phyloP scores from a whole-genome alignment of 768 basidiomycete genomes.

The Saitozyma sp. region DNA sequence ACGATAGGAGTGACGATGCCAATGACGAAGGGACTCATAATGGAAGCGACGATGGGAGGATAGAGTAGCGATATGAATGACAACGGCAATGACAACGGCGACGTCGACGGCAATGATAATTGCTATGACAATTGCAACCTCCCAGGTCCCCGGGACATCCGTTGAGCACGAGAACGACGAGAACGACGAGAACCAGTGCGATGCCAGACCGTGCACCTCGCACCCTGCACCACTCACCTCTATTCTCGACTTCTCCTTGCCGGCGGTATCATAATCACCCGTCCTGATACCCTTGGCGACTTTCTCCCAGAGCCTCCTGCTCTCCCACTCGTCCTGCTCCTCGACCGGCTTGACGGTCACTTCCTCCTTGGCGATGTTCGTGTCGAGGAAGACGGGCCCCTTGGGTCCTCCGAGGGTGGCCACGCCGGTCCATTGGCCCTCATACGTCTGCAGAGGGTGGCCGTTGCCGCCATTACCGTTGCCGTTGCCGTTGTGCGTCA shows the following conservation, averaged over 20 bases:
- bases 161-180: too few species aligned
- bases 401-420: slow-evolving; percentile 56
- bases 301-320: slow-evolving; percentile 74
- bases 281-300: slow-evolving; percentile 89
- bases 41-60: too few species aligned
- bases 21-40: too few species aligned
- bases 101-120: too few species aligned
- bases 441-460: slow-evolving; percentile 45
- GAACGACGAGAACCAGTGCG: too few species aligned
- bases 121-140: too few species aligned
- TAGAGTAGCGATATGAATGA: too few species aligned
- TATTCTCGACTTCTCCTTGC: slow-evolving; percentile 81
- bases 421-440: slow-evolving; percentile 55
- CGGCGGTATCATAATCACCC: slow-evolving; percentile 89
- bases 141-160: too few species aligned
- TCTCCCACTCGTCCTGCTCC: slow-evolving; percentile 75
- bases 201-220: too few species aligned
- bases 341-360: slow-evolving; percentile 65
- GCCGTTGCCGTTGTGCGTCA: slow-evolving; percentile 57
- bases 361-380: slow-evolving; percentile 65
- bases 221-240: slow-evolving; percentile 61
- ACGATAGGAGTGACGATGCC: too few species aligned
- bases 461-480: too few species aligned
- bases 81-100: too few species aligned
- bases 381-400: slow-evolving; percentile 67